Conservation (phyloP, 163 green algal genomes). For the Chloromonas sp. region DNA sequence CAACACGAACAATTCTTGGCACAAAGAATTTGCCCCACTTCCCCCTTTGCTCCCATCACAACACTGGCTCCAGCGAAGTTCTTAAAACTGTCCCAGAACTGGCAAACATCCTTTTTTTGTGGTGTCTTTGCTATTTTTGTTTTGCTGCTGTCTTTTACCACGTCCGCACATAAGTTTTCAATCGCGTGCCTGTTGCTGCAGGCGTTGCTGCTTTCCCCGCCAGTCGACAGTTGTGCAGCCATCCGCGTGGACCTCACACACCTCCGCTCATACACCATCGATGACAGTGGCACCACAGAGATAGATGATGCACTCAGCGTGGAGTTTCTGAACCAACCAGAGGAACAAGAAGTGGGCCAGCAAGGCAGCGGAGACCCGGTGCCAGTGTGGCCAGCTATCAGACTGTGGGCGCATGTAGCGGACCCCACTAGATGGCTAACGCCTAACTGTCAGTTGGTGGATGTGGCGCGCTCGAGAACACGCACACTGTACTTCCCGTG, state of each 20-base stretch:
- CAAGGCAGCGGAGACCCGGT: neutral
- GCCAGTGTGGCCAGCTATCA: neutral
- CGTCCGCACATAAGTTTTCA: too few species aligned
- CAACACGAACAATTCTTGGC: too few species aligned
- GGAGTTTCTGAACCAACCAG: constrained; percentile 20
- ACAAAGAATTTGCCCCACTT: too few species aligned
- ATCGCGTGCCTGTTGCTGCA: neutral
- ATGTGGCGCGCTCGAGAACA: constrained; percentile 21
- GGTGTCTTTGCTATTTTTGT: too few species aligned
- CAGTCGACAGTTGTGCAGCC: constrained; percentile 54
- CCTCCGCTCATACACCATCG: constrained; percentile 69
- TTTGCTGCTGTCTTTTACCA: too few species aligned
- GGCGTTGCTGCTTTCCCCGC: constrained; percentile 38
- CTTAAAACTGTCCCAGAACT: too few species aligned
- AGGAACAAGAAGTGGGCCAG: neutral
- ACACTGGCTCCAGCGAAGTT: too few species aligned
- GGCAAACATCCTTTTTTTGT: too few species aligned
- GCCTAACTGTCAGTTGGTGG: constrained; percentile 10
- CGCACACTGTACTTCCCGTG: constrained; percentile 84
- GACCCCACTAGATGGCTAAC: constrained; percentile 81
- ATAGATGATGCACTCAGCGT: constrained; percentile 84
- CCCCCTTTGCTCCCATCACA: too few species aligned
- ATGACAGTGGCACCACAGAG: constrained; percentile 75
- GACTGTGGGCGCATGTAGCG: constrained; percentile 88
- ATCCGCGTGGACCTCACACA: constrained; percentile 64